Evolutionary conservation across 345 rosid genomes (phyloP).

Genomic region (Lepidium didymum): DNA sequence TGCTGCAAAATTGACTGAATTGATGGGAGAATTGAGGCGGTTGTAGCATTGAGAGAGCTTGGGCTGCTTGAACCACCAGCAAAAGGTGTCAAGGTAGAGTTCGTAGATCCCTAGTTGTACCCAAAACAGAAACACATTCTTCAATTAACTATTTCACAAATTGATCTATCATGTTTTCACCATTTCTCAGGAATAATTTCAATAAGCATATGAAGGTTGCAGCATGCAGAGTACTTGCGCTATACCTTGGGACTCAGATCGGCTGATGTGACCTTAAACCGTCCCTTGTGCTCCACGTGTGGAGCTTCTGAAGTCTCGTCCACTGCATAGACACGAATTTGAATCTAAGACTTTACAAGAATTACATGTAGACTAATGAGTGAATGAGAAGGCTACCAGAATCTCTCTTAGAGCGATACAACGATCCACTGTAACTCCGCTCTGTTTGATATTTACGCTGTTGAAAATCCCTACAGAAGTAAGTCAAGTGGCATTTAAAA

Average conservation of each 20-base stretch:
- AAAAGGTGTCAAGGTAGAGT: constrained; percentile 37
- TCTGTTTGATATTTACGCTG: constrained; percentile 54
- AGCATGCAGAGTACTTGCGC: constrained; percentile 6
- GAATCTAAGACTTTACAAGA: background rate
- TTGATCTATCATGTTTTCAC: background rate
- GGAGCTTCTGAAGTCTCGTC: constrained; percentile 80
- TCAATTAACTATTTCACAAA: background rate
- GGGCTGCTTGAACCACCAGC: constrained; percentile 45
- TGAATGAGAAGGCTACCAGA: constrained; percentile 43
- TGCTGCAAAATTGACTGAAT: constrained; percentile 80
- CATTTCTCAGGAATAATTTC: background rate
- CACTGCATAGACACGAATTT: constrained; percentile 28
- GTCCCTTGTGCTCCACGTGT: constrained; percentile 76
- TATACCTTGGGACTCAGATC: constrained; percentile 87
- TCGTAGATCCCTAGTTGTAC: constrained; percentile 56
- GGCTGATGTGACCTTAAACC: constrained; percentile 81
- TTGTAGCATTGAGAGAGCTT: constrained; percentile 37
- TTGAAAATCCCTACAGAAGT: constrained; percentile 51
- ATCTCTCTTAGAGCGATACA: constrained; percentile 63
- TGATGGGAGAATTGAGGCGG: constrained; percentile 56
- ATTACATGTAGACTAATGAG: constrained; percentile 28
- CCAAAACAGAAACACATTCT: constrained; percentile 4
- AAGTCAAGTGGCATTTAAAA: constrained; percentile 19
- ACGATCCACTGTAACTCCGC: constrained; percentile 70
- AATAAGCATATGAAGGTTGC: background rate